Conservation (phyloP, 1,284 basidiomycete species). For the Hypsizygus ulmarius region DNA sequence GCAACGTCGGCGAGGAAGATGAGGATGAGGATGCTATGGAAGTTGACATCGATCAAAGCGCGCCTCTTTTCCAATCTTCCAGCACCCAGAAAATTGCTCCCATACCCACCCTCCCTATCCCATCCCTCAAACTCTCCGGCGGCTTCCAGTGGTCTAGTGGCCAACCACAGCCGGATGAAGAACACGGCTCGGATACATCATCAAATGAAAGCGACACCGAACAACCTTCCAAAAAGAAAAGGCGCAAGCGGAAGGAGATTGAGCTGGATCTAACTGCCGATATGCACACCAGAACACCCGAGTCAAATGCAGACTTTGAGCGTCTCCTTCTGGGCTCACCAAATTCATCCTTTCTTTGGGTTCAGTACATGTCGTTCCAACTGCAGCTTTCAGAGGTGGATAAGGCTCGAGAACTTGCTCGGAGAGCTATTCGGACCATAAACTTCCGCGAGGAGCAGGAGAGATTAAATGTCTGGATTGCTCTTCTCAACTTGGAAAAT, state of each 20-base stretch:
- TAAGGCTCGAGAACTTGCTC: constrained; percentile 87
- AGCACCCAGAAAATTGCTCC: constrained; percentile 16
- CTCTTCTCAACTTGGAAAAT: constrained; percentile 94
- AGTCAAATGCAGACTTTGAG: constrained; percentile 94
- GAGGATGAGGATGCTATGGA: constrained; percentile 42
- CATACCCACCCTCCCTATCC: constrained; percentile 11
- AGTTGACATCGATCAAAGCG: constrained; percentile 37
- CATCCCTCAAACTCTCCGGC: constrained; percentile 48
- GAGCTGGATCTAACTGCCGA: constrained; percentile 83
- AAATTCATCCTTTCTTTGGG: constrained; percentile 97
- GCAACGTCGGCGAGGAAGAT: constrained; percentile 26
- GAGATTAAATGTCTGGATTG: constrained; percentile 97
- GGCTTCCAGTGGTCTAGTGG: constrained; percentile 71
- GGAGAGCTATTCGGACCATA: constrained; percentile 85
- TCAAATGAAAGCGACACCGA: constrained; percentile 53
- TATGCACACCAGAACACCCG: constrained; percentile 81
- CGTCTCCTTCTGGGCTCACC: constrained; percentile 93
- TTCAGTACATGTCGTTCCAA: constrained; percentile 99
- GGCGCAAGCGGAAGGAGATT: constrained; percentile 66
- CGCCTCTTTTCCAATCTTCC: constrained; percentile 26
- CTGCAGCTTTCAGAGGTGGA: constrained; percentile 94
- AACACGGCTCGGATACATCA: constrained; percentile 35
- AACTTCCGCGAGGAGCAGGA: constrained; percentile 96
- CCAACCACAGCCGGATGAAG: constrained; percentile 33
- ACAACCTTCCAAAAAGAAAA: constrained; percentile 56